These are phyloP conservation scores for Anthostomella pinea DNA, from an alignment of 2,329 filamentous ascomycete genomes.

Conservation along the genomic window DNA sequence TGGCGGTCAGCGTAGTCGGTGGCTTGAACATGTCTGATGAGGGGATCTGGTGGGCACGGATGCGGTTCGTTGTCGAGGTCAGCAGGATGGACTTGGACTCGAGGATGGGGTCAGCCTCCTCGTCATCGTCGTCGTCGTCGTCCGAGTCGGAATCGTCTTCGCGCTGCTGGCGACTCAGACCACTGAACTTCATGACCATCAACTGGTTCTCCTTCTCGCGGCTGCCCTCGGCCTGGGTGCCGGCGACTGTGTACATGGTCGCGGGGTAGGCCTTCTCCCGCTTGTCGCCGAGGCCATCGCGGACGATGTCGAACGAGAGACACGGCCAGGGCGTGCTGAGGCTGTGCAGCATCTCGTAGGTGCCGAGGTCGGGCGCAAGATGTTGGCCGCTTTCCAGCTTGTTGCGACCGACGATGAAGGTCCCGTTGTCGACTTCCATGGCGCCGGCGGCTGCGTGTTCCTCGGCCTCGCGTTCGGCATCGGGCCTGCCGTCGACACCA, in stretches of 20 bases:
- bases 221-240: conserved; percentile 81
- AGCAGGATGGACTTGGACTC: conserved; percentile 89
- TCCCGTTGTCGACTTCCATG: conserved; percentile 89
- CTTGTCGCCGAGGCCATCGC: conserved; percentile 81
- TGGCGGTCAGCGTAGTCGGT: conserved; percentile 81
- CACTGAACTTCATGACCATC: conserved; percentile 94
- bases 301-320: conserved; percentile 89
- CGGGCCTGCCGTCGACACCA: conserved; percentile 86
- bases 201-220: conserved; percentile 84
- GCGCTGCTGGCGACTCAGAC: conserved; percentile 81
- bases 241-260: conserved; percentile 90
- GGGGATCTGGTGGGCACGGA: conserved; percentile 80
- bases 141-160: conserved; percentile 65
- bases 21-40: conserved; percentile 66
- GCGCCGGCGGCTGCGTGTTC: conserved; percentile 69
- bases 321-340: conserved; percentile 96
- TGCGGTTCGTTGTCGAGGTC: conserved; percentile 86
- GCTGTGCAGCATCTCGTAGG: conserved; percentile 96
- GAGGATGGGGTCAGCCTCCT: conserved; percentile 81
- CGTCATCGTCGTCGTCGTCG: conserved; percentile 65
- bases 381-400: conserved; percentile 90
- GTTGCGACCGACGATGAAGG: conserved; percentile 92
- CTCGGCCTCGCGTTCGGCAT: conserved; percentile 88
- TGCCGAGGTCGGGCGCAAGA: conserved; percentile 85
- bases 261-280: conserved; percentile 85